phyloP scores from a whole-genome alignment of 1,284 basidiomycete genomes.

The Macrocystidia cucumis region DNA sequence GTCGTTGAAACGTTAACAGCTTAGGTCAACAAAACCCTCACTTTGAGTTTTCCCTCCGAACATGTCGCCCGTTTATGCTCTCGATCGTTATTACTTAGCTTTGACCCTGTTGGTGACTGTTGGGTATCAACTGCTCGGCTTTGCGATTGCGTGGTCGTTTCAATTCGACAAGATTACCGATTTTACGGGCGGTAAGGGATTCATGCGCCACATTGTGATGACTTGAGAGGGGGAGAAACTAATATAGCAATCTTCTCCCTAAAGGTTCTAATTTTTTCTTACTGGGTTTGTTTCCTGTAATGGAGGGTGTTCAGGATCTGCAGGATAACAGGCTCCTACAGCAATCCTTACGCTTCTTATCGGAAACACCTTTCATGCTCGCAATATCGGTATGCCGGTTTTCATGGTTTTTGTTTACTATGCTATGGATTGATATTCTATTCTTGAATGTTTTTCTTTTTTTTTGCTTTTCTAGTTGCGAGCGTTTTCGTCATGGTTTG shows the following conservation, averaged over 20 bases:
- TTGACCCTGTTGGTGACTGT: conserved; percentile 62
- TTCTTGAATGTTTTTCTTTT: neutral
- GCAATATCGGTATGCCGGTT: conserved; percentile 35
- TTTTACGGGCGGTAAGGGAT: conserved; percentile 44
- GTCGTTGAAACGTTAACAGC: too few species aligned
- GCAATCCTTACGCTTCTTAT: conserved; percentile 46
- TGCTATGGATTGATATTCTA: too few species aligned
- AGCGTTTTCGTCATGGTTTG: conserved; percentile 59
- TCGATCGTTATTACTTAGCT: conserved; percentile 62
- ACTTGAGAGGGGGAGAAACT: too few species aligned
- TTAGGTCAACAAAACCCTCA: too few species aligned
- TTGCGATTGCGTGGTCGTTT: conserved; percentile 62
- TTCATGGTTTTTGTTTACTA: too few species aligned
- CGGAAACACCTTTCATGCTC: conserved; percentile 49
- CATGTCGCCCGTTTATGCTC: conserved; percentile 40
- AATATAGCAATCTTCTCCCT: neutral
- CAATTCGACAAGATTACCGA: conserved; percentile 75
- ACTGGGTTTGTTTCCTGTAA: too few species aligned
- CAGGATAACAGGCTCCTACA: conserved; percentile 13
- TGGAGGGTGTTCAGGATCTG: too few species aligned
- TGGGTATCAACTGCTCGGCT: conserved; percentile 60
- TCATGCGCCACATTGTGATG: neutral
- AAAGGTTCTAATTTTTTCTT: conserved; percentile 69
- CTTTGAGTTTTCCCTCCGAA: neutral
- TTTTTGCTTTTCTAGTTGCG: conserved; percentile 22